Conservation (phyloP, 805 yeast species). For the Schwanniomyces yamadae region DNA sequence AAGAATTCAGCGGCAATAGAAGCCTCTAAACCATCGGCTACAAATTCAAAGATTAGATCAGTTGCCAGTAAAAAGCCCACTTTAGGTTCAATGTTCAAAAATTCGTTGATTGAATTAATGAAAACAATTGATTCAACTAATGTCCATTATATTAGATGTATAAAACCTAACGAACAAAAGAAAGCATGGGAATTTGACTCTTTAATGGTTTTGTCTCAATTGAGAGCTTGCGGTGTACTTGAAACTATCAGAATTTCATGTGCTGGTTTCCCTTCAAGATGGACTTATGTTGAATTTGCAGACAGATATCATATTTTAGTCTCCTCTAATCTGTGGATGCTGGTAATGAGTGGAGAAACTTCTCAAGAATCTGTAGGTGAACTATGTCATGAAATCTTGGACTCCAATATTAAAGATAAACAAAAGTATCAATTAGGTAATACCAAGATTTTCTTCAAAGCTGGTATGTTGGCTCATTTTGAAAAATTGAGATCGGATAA, state of each 20-base stretch:
- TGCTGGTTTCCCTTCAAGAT: slow-evolving; percentile 96
- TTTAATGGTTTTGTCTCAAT: slow-evolving; percentile 89
- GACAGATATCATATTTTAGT: slow-evolving; percentile 82
- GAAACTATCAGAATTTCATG: slow-evolving; percentile 96
- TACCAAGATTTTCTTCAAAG: slow-evolving; percentile 91
- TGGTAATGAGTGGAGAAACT: slow-evolving; percentile 51
- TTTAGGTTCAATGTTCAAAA: slow-evolving; percentile 89
- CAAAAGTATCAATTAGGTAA: slow-evolving; percentile 85
- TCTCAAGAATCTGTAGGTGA: slow-evolving; percentile 56
- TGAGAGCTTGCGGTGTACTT: slow-evolving; percentile 97
- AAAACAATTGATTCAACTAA: slow-evolving; percentile 88
- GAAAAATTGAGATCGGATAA: slow-evolving; percentile 84
- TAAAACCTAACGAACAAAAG: slow-evolving; percentile 92
- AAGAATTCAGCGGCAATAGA: slow-evolving; percentile 52
- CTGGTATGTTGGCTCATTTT: slow-evolving; percentile 91
- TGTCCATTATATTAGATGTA: slow-evolving; percentile 95
- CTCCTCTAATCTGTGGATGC: slow-evolving; percentile 66
- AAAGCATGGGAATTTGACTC: slow-evolving; percentile 96
- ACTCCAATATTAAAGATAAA: slow-evolving; percentile 60
- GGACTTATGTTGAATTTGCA: slow-evolving; percentile 93
- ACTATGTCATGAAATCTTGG: slow-evolving; percentile 68
- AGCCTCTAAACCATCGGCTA: slow-evolving; percentile 30
- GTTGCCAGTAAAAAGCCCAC: slow-evolving; percentile 78
- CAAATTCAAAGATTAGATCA: slow-evolving; percentile 33
- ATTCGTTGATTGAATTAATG: slow-evolving; percentile 91